A percentile compares a stretch with the other conserved stretches of the same genome.
Evolutionary conservation across 805 yeast species (phyloP).

Genomic region (Lachancea sp.): DNA sequence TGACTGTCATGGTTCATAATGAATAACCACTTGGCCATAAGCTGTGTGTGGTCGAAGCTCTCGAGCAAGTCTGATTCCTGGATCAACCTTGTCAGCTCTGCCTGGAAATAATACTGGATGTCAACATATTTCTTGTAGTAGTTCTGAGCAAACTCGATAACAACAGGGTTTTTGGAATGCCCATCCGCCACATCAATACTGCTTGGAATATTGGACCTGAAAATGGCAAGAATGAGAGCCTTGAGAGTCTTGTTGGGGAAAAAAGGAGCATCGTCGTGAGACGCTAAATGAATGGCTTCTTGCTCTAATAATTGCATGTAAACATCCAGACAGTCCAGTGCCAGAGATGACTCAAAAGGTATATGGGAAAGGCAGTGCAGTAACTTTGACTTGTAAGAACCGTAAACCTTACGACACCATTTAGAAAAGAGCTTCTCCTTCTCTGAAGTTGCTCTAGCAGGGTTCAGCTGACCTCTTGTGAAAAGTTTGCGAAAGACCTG

Average conservation of each 20-base stretch:
- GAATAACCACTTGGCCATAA: slow-evolving; percentile 36
- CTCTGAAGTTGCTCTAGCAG: slow-evolving; percentile 32
- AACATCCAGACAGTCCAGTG: slow-evolving; percentile 50
- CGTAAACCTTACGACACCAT: slow-evolving; percentile 61
- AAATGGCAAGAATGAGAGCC: slow-evolving; percentile 35
- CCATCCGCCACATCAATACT: slow-evolving; percentile 42
- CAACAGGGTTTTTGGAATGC: slow-evolving; percentile 38
- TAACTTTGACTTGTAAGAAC: slow-evolving; percentile 43
- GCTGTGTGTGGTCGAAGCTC: slow-evolving; percentile 16
- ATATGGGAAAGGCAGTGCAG: slow-evolving; percentile 37
- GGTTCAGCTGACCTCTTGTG: slow-evolving; percentile 27
- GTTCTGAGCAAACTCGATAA: slow-evolving; percentile 50
- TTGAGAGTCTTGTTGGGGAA: slow-evolving; percentile 56
- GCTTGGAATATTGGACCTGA: slow-evolving; percentile 33
- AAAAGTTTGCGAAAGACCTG: slow-evolving; percentile 32
- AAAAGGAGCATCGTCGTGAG: slow-evolving; percentile 46
- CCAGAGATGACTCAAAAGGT: slow-evolving; percentile 39
- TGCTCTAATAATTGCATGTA: slow-evolving; percentile 48
- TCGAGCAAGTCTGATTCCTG: slow-evolving; percentile 19
- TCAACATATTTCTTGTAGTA: slow-evolving; percentile 63
- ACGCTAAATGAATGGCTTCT: slow-evolving; percentile 50
- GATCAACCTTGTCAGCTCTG: slow-evolving; percentile 36
- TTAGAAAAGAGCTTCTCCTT: slow-evolving; percentile 44
- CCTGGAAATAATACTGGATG: slow-evolving; percentile 66
- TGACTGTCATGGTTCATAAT: slow-evolving; percentile 34